Evolutionary conservation across 2,329 filamentous ascomycete species (phyloP).

Genomic region (Pseudocercospora fuligena): DNA sequence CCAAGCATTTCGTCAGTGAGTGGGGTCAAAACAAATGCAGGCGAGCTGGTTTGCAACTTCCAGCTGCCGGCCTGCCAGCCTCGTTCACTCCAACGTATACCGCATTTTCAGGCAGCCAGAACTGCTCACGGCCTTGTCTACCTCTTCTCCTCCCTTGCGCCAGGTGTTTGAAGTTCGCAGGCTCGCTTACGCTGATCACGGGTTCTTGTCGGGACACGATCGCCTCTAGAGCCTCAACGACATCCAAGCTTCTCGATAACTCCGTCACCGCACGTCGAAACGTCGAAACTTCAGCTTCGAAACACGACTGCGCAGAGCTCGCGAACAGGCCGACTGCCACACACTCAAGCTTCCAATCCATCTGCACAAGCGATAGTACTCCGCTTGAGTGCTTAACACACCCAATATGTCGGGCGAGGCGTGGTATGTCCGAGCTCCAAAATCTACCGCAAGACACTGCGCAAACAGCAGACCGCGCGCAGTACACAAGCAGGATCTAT

Average conservation of each 20-base stretch:
- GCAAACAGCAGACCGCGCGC: conserved; percentile 7
- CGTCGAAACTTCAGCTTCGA: conserved; percentile 7
- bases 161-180: not conserved
- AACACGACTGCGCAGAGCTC: conserved; percentile 6
- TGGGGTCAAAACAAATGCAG: not conserved
- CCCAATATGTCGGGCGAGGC: conserved; percentile 46
- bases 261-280: conserved; percentile 11
- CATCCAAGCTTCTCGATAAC: conserved; percentile 10
- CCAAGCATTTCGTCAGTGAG: not conserved
- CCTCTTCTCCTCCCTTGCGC: conserved; percentile 13
- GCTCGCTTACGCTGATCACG: conserved; percentile 12
- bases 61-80: not conserved
- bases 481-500: conserved; percentile 15
- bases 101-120: not conserved
- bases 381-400: conserved; percentile 3
- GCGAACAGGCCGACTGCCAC: not conserved
- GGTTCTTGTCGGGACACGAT: conserved; percentile 20
- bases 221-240: conserved; percentile 18
- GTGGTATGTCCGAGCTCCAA: conserved; percentile 35
- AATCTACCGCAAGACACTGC: not conserved
- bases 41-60: not conserved
- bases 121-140: not conserved
- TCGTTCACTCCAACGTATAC: not conserved
- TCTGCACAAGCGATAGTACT: conserved; percentile 5
- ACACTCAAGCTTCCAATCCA: conserved; percentile 11